Conservation (phyloP, 331 rosid species). For the Ulmus americana region DNA sequence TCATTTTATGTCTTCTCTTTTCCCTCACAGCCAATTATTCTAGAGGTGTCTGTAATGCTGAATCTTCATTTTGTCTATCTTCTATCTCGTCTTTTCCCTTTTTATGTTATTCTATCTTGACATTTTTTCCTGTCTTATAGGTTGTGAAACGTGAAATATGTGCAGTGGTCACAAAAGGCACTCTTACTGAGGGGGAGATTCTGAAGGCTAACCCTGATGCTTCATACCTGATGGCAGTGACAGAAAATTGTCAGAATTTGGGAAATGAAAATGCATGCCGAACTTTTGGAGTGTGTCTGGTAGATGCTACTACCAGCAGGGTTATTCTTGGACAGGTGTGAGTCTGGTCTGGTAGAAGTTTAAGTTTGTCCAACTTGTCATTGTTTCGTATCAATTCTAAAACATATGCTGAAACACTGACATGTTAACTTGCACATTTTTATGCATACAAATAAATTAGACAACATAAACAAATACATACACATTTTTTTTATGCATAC, state of each 20-base stretch:
- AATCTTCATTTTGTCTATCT: slow-evolving; percentile 2
- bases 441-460: background rate
- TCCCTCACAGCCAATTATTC: background rate
- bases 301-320: slow-evolving; percentile 77
- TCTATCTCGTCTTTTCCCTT: background rate
- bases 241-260: slow-evolving; percentile 47
- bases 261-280: slow-evolving; percentile 39
- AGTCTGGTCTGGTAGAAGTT: slow-evolving; percentile 7
- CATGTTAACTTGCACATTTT: background rate
- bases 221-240: slow-evolving; percentile 75
- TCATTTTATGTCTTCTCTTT: background rate
- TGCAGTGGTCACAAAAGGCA: slow-evolving; percentile 85
- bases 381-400: background rate
- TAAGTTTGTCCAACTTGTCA: background rate
- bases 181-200: slow-evolving; percentile 83
- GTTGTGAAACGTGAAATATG: slow-evolving; percentile 98
- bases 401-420: background rate
- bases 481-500: too few relatives aligned
- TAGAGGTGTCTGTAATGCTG: background rate
- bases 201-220: slow-evolving; percentile 79
- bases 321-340: slow-evolving; percentile 88
- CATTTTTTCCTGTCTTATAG: slow-evolving; percentile 30
- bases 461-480: too few relatives aligned
- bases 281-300: slow-evolving; percentile 69
- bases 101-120: background rate